Evolutionary conservation across 2,329 filamentous ascomycete species (phyloP), one percentile per base, ranked within the genome.

Genomic region (Fusarium transvaalense): DNA sequence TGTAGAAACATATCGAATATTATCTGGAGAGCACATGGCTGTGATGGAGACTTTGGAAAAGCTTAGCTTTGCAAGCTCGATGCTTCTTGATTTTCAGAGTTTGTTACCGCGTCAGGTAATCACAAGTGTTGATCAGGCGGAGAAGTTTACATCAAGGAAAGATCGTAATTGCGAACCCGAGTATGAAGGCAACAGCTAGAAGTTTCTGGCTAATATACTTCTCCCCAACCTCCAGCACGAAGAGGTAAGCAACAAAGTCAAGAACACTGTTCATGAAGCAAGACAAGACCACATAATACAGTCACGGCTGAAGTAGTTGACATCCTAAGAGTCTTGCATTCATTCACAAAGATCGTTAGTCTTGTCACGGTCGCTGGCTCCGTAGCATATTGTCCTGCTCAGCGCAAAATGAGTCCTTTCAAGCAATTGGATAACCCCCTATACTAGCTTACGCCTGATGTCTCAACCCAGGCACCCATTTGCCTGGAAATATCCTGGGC

Each of bases 61-160:
- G n/a, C n/a, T n/a, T n/a, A n/a, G n/a, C n/a, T n/a, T n/a, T n/a
- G n/a, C n/a, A n/a, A n/a, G n/a, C n/a, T n/a, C n/a, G n/a, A n/a
- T n/a, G n/a, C n/a, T n/a, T n/a, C n/a, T n/a, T n/a, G n/a, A n/a
- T n/a, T n/a, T n/a, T n/a, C n/a, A n/a, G n/a, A n/a, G n/a, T 31
- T 46, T 15, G 14, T 31, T 46, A 42, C 37, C 32, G 54, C n/a
- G 27, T 38, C 19, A 66, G 47, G 31, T 25, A 56, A 56, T 41
- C 31, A n/a, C 25, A 39, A 34, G 34, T 42, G 63, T 47, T 66
- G 63, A 47, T 50, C 27, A 9, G 17, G 34, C 19, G 27, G 29
- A 29, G 29, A 38, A 17, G 27, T n/a, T 38, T 31, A 23, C 17
- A 21, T 14, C 23, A 27, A 25, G 25, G 43, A 29, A 23, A n/a